Evolutionary conservation across 208 protist genomes (phyloP).

Genomic region (Leishmania major): DNA sequence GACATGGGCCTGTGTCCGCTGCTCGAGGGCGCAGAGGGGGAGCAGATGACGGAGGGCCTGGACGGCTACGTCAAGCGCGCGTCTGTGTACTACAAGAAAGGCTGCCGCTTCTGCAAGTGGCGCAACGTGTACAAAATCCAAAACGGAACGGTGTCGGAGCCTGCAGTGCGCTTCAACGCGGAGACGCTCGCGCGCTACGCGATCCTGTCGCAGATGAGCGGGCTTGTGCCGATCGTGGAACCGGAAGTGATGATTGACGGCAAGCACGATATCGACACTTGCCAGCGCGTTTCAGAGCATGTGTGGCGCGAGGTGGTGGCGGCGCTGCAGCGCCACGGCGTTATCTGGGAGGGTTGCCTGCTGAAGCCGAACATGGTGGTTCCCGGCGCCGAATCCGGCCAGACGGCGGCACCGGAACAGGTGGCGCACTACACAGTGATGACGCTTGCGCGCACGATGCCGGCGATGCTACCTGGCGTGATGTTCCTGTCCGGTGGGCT

Average conservation of each 20-base stretch:
- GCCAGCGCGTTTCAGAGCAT: constrained; percentile 83
- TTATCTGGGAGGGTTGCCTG: constrained; percentile 95
- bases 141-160: constrained; percentile 36
- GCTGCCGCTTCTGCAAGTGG: constrained; percentile 99
- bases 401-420: constrained; percentile 75
- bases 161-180: constrained; percentile 93
- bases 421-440: constrained; percentile 92
- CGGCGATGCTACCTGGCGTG: constrained; percentile 95
- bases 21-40: constrained; percentile 88
- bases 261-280: constrained; percentile 92
- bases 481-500: constrained; percentile 97
- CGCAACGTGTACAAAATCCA: constrained; percentile 95
- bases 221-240: constrained; percentile 98
- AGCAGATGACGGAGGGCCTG: constrained; percentile 96
- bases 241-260: constrained; percentile 98
- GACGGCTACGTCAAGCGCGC: constrained; percentile 93
- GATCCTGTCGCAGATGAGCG: constrained; percentile 96
- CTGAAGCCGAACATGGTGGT: constrained; percentile 99
- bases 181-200: constrained; percentile 96
- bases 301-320: constrained; percentile 76
- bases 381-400: constrained; percentile 80
- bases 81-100: constrained; percentile 94
- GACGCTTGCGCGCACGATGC: constrained; percentile 93
- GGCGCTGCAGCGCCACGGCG: constrained; percentile 93
- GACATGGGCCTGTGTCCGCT: constrained; percentile 89